Evolutionary conservation across 2,329 filamentous ascomycete genomes (phyloP), one percentile per base, ranked within the genome.

Genomic region (Incumbomyces delicatus): DNA sequence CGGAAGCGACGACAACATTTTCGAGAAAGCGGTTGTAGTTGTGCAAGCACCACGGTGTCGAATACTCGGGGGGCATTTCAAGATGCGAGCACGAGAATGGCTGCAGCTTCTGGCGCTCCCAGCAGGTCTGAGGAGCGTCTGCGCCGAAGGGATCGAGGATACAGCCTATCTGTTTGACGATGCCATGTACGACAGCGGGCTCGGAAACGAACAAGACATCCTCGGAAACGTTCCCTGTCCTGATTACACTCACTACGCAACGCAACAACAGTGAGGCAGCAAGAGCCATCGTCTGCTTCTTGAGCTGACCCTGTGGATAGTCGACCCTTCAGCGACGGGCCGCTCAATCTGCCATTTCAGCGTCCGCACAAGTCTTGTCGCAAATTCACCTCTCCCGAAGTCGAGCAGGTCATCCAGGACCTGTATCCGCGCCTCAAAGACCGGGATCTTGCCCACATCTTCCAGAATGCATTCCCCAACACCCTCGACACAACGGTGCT

Each of bases 391-490:
- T 95, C 89, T 1, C 78, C 84, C 18, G 75, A 83, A 2, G 94
- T 96, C 38, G 92, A 98, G 64, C 75, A 85, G 59, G 85, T 95
- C 43, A 95, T 98, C 52, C 65, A 79, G 27, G 81, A 95, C 56
- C 74, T 98, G 55, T 92, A 83, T 5, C 74, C 77, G 22, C 82
- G 79, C 44, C 85, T 98, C 69, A 75, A 81, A 49, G 83, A 96
- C 59, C 83, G 83, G 13, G 92, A 96, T 58, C 77, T 98, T 11
- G 90, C 90, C 2, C 81, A 89, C 20, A 72, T 98, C 10, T 98
- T 98, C 62, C 87, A 94, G 62, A 98, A 98, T 61, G 82, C 90
- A 2, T 96, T 94, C 54, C 90, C 90, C 3, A 94, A 92, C 51
- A 90, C 86, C 0, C 78, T 92, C 2, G 88, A 95, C 60, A 95